Evolutionary conservation across 192 early-diverging fungal genomes (phyloP).

Genomic region (Linnemannia hyalina): DNA sequence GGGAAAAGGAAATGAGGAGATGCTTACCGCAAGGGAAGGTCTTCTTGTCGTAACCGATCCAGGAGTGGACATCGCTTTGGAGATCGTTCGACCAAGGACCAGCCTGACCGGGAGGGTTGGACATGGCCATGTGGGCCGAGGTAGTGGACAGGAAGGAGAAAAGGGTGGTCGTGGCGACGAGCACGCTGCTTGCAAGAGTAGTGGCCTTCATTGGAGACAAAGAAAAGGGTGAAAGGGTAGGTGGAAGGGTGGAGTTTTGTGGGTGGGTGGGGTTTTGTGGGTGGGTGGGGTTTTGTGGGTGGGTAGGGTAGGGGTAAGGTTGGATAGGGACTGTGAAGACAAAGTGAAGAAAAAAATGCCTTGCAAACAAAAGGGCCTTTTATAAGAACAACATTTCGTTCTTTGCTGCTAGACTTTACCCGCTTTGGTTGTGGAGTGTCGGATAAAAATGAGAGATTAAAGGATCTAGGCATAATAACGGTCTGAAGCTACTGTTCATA

Average conservation of each 20-base stretch:
- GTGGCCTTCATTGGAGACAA: conserved; percentile 6
- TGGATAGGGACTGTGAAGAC: neutral
- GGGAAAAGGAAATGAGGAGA: neutral
- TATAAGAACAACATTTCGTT: neutral
- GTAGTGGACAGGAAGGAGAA: conserved; percentile 30
- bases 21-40: conserved; percentile 51
- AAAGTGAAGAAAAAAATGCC: neutral
- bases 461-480: neutral
- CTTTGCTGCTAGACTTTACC: neutral
- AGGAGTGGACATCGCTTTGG: conserved; percentile 27
- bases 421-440: neutral
- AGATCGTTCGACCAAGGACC: conserved; percentile 47
- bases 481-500: neutral
- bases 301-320: neutral
- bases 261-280: neutral
- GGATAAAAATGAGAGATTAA: neutral
- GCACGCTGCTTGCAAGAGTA: conserved; percentile 7
- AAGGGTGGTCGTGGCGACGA: conserved; percentile 11
- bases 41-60: conserved; percentile 44
- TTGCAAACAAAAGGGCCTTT: neutral
- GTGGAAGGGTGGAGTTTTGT: neutral
- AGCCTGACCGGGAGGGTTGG: conserved; percentile 43
- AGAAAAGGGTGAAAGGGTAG: neutral
- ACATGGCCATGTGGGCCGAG: conserved; percentile 50
- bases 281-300: neutral